phyloP scores from a whole-genome alignment of 2,329 filamentous ascomycete species.

The Diaporthe citri region DNA sequence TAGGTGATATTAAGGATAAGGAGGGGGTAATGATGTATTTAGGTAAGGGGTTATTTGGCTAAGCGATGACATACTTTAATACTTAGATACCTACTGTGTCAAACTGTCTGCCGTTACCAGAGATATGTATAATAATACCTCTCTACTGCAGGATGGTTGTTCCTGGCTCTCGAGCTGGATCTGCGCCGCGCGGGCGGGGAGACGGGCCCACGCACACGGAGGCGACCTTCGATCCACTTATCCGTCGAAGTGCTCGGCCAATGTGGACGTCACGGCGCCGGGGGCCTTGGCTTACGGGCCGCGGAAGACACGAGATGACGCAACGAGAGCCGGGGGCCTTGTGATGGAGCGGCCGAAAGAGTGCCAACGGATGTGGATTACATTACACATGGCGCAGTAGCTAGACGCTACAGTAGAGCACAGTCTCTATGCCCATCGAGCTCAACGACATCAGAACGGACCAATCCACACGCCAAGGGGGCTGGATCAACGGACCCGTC shows the following conservation, averaged over 20 bases:
- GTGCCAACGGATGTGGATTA: neutral
- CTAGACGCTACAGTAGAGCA: neutral
- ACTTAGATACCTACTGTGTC: neutral
- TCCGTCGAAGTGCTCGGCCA: neutral
- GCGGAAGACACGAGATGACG: slow-evolving; percentile 10
- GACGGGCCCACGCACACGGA: neutral
- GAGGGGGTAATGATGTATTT: too few species aligned
- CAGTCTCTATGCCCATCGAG: neutral
- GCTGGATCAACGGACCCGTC: neutral
- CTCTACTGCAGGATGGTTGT: neutral
- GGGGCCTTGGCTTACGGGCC: neutral
- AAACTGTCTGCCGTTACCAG: neutral
- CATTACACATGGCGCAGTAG: neutral
- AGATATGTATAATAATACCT: neutral
- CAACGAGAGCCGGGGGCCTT: neutral
- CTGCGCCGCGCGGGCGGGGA: too few species aligned
- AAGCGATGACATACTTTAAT: too few species aligned
- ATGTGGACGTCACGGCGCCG: neutral
- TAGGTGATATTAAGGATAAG: too few species aligned
- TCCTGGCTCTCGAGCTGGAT: too few species aligned
- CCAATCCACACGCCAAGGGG: neutral
- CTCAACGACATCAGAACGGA: neutral
- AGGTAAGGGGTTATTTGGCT: too few species aligned
- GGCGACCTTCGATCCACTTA: neutral
- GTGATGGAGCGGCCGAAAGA: neutral